These are phyloP conservation scores for Irpex lacteus DNA, from an alignment of 1,284 basidiomycete species.

Conservation along the genomic window DNA sequence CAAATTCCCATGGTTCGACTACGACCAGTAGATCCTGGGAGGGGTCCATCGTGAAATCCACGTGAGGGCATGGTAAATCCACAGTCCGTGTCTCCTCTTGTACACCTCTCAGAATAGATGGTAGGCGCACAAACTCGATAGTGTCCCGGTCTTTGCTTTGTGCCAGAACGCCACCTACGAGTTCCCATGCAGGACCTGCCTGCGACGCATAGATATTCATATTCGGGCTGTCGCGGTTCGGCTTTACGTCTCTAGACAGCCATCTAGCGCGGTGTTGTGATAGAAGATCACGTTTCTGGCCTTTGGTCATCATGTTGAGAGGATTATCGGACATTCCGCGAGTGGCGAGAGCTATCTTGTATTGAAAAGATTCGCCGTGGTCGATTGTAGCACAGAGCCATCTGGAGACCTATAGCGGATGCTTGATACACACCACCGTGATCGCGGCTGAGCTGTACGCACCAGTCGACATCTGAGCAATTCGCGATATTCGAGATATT, in stretches of 20 bases:
- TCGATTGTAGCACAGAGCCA: constrained; percentile 22
- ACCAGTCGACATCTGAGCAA: constrained; percentile 9
- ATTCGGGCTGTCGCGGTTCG: neutral
- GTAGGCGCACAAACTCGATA: constrained; percentile 11
- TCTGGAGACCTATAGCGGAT: constrained; percentile 9
- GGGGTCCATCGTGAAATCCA: constrained; percentile 17
- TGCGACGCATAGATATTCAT: neutral
- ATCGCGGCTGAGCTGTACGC: neutral
- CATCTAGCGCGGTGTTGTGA: constrained; percentile 42
- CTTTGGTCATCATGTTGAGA: constrained; percentile 19
- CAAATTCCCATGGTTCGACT: constrained; percentile 5
- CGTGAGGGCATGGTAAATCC: constrained; percentile 7
- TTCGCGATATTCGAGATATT: constrained; percentile 10
- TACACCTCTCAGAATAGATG: constrained; percentile 10
- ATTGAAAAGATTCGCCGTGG: constrained; percentile 39
- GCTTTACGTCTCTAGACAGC: constrained; percentile 16
- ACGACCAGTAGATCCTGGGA: constrained; percentile 13
- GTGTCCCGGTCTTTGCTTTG: constrained; percentile 7
- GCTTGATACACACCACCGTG: neutral
- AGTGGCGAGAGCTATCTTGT: constrained; percentile 45
- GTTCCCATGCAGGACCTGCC: constrained; percentile 18
- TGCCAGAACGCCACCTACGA: constrained; percentile 15
- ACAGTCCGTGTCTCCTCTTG: constrained; percentile 7
- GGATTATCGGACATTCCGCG: constrained; percentile 41
- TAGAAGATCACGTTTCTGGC: constrained; percentile 37